phyloP scores from a whole-genome alignment of 2,329 filamentous ascomycete genomes.

The Biscogniauxia sp. region DNA sequence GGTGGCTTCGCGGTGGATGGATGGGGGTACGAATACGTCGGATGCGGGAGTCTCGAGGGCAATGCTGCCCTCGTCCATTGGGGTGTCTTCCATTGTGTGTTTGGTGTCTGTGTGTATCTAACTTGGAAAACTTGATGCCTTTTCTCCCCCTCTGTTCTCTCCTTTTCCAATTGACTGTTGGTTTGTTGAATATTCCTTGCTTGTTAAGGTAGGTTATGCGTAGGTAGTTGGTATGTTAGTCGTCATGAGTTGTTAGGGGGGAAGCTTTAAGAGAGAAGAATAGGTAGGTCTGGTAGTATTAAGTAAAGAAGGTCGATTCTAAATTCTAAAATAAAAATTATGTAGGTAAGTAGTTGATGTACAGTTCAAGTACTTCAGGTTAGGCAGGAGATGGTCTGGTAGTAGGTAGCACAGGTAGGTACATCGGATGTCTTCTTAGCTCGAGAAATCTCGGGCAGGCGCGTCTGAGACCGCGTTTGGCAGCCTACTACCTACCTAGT shows the following conservation, averaged over 20 bases:
- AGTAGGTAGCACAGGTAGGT: neutral
- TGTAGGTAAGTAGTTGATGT: no score
- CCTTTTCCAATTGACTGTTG: neutral
- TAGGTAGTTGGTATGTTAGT: no score
- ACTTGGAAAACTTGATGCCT: neutral
- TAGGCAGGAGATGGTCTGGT: no score
- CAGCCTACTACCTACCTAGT: neutral
- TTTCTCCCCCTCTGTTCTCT: no score
- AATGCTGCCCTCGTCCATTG: constrained; percentile 35
- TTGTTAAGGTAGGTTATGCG: no score
- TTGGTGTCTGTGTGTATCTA: constrained; percentile 5
- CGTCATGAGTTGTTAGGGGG: no score
- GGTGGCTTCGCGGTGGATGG: constrained; percentile 56
- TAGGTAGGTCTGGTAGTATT: no score
- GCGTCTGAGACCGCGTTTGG: constrained; percentile 23
- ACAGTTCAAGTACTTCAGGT: no score
- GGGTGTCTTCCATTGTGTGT: constrained; percentile 41
- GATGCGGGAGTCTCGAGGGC: constrained; percentile 34
- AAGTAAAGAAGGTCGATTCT: no score
- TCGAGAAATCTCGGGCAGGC: constrained; percentile 12
- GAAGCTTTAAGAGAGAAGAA: no score
- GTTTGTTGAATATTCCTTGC: no score
- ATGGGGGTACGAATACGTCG: constrained; percentile 64
- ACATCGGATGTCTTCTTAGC: neutral
- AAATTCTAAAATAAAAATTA: no score